Evolutionary conservation across 139 green algal genomes (phyloP).

Genomic region (Nannochloris sp.): DNA sequence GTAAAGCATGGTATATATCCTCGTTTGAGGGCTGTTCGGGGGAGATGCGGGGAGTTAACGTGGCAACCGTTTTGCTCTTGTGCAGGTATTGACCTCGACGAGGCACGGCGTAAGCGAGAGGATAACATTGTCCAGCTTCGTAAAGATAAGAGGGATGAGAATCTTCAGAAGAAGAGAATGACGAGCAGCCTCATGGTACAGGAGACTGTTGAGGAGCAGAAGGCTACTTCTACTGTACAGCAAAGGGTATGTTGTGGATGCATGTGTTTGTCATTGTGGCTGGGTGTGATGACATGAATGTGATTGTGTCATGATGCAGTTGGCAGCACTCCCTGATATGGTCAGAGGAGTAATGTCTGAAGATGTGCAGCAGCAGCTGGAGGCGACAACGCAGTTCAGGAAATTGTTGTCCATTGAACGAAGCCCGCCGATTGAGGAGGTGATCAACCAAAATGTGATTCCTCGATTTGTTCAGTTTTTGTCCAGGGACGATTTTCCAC

Average conservation of each 20-base stretch:
- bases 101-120: conserved; percentile 88
- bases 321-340: conserved; percentile 91
- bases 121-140: conserved; percentile 94
- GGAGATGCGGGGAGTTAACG: neutral
- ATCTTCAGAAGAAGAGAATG: conserved; percentile 93
- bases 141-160: conserved; percentile 97
- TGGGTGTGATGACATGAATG: neutral
- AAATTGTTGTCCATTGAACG: conserved; percentile 99
- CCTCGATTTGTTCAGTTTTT: conserved; percentile 96
- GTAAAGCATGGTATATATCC: no score
- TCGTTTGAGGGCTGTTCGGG: no score
- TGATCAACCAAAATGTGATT: conserved; percentile 92
- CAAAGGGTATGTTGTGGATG: conserved; percentile 12
- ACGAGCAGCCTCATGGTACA: conserved; percentile 30
- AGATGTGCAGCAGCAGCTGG: conserved; percentile 77
- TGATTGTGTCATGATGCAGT: conserved; percentile 37
- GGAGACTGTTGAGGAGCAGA: conserved; percentile 25
- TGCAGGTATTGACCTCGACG: conserved; percentile 89
- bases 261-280: conserved; percentile 3
- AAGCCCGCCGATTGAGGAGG: conserved; percentile 97
- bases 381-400: conserved; percentile 92
- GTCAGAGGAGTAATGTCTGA: conserved; percentile 78
- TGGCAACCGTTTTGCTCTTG: conserved; percentile 36
- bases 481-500: conserved; percentile 67
- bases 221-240: conserved; percentile 13